Conservation (phyloP, 2,329 filamentous ascomycete genomes). For the Nakataea oryzae region DNA sequence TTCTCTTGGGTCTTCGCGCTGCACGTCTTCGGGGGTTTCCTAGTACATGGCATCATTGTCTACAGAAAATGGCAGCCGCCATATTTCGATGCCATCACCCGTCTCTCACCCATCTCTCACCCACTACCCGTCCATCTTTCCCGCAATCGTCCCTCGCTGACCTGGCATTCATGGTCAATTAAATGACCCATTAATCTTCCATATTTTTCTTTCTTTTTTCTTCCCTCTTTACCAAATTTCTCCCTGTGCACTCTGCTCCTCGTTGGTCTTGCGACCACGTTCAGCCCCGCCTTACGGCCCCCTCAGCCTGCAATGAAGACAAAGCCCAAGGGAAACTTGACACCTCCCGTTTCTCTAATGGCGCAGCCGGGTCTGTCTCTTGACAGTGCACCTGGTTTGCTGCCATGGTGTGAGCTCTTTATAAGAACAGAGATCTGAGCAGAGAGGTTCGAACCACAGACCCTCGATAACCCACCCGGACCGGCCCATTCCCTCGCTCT, state of each 20-base stretch:
- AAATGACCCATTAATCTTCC: too few relatives aligned
- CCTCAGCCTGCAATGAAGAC: conserved; percentile 1
- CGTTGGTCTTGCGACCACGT: too few relatives aligned
- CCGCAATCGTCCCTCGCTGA: too few relatives aligned
- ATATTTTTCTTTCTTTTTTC: not conserved
- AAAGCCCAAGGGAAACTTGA: not conserved
- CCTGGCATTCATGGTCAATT: too few relatives aligned
- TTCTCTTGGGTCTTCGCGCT: too few relatives aligned
- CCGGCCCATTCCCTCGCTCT: not conserved
- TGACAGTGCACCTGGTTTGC: not conserved
- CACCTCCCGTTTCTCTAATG: not conserved
- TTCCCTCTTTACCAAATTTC: not conserved
- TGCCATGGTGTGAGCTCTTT: conserved; percentile 3
- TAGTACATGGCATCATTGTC: too few relatives aligned
- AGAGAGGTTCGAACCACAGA: conserved; percentile 5
- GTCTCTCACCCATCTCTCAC: too few relatives aligned
- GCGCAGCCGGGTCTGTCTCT: not conserved
- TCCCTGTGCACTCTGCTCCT: not conserved
- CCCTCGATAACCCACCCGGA: not conserved
- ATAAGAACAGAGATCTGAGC: conserved; percentile 25
- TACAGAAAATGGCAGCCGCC: too few relatives aligned
- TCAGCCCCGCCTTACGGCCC: not conserved
- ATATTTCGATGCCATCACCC: too few relatives aligned
- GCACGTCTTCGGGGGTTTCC: too few relatives aligned
- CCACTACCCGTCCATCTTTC: too few relatives aligned